Evolutionary conservation across 2,329 filamentous ascomycete genomes (phyloP), one percentile per base, ranked within the genome.

Genomic region (Zasmidium cellare): DNA sequence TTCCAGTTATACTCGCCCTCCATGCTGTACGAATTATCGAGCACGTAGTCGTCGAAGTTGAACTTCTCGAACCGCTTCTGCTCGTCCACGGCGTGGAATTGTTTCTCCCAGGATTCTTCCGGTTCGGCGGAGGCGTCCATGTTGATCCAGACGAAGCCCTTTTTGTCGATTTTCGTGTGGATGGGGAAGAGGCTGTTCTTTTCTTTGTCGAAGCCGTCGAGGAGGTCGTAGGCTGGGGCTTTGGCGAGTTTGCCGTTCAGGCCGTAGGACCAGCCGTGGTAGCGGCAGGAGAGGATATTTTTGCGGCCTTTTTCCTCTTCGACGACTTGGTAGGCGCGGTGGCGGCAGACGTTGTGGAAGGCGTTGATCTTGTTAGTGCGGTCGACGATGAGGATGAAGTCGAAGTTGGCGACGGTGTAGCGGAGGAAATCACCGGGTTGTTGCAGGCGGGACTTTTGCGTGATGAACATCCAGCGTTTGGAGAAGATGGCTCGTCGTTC

Each of bases 191-290:
- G 76, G 6, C 80, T 77, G 60, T 87, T 86, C 67, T 82, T 72
- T 11, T 75, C 72, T 70, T 79, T 83, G 63, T 85, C 80, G 64
- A 87, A 87, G 9, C 80, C 82, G 1, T 76, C 73, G 1, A 86
- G 71, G 19, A 80, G 77, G 44, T 85, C 78, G 65, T 84, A 87
- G 1, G 81, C 78, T 0, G 84, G 84, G 1, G 84, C 84, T 68
- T 86, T 87, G 23, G 84, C 80, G 2, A 87, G 75, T 50, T 81
- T 80, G 14, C 84, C 84, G 24, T 75, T 77, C 2, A 84, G 74
- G 46, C 83, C 81, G 60, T 86, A 87, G 2, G 82, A 84, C 84
- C 84, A 87, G 45, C 83, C 84, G 65, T 87, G 84, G 65, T 87
- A 87, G 58, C 81, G 80, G 75, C 84, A 87, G 0, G 80, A 76